These are phyloP conservation scores for Torulaspora pretoriensis DNA, from an alignment of 1,139 yeast species.

Conservation along the genomic window DNA sequence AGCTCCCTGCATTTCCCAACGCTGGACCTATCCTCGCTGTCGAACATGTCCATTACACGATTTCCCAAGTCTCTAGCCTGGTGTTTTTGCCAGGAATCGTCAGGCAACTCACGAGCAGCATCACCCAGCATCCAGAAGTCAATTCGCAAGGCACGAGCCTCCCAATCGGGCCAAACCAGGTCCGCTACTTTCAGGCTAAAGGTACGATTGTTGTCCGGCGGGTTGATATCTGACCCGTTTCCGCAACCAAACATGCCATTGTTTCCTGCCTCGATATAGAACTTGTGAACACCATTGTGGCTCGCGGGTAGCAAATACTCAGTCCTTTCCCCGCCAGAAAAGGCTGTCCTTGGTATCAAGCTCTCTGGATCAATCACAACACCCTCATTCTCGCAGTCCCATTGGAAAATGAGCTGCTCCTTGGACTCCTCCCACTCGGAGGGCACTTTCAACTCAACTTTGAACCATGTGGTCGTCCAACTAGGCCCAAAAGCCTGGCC, in stretches of 20 bases:
- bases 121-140: slow-evolving; percentile 90
- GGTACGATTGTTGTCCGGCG: slow-evolving; percentile 64
- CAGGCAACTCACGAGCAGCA: slow-evolving; percentile 81
- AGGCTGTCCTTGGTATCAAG: slow-evolving; percentile 74
- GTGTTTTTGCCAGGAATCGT: slow-evolving; percentile 74
- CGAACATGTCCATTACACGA: slow-evolving; percentile 77
- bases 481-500: slow-evolving; percentile 90
- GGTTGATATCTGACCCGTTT: slow-evolving; percentile 55
- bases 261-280: slow-evolving; percentile 86
- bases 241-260: slow-evolving; percentile 94
- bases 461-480: slow-evolving; percentile 97
- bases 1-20: slow-evolving; percentile 61
- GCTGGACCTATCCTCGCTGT: slow-evolving; percentile 47
- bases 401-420: slow-evolving; percentile 62
- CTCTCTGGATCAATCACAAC: slow-evolving; percentile 56
- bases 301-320: slow-evolving; percentile 63
- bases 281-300: slow-evolving; percentile 38
- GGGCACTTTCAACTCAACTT: slow-evolving; percentile 60
- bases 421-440: slow-evolving; percentile 47
- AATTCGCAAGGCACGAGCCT: slow-evolving; percentile 69
- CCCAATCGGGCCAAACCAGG: slow-evolving; percentile 72
- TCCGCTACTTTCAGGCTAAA: slow-evolving; percentile 69
- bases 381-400: slow-evolving; percentile 89
- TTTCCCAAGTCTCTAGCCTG: slow-evolving; percentile 76
- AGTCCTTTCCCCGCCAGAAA: slow-evolving; percentile 81